Conservation (phyloP, 257 asterid genomes). For the Nicotiana benthamiana region DNA sequence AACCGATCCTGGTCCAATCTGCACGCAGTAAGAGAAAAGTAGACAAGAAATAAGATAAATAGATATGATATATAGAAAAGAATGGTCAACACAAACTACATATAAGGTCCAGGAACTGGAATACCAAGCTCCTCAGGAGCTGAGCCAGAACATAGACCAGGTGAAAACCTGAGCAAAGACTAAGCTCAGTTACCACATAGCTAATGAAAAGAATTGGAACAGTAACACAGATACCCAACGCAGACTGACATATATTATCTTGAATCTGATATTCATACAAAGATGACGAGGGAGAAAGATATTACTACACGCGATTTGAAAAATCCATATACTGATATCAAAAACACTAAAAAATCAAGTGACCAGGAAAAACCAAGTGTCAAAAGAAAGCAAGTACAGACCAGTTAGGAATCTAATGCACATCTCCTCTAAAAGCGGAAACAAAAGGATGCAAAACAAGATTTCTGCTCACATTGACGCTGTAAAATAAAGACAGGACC, state of each 20-base stretch:
- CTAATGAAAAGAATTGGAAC: conserved; percentile 1
- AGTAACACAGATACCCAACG: not conserved
- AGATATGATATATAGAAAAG: not conserved
- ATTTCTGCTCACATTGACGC: conserved; percentile 64
- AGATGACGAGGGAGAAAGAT: not conserved
- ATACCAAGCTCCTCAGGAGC: not conserved
- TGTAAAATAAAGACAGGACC: conserved; percentile 80
- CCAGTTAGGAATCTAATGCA: not conserved
- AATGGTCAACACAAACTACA: not conserved
- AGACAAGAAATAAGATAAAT: not conserved
- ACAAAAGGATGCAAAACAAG: not conserved
- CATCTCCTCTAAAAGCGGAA: not conserved
- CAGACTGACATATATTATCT: not conserved
- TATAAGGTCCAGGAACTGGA: not conserved
- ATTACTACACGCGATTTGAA: not conserved
- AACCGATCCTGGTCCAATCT: conserved; percentile 94
- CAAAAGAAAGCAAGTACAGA: not conserved
- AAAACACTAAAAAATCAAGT: not conserved
- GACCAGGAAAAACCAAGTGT: not conserved
- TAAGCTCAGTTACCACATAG: conserved; percentile 2
- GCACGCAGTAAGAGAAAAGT: conserved; percentile 23
- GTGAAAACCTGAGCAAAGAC: not conserved
- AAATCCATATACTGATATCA: not conserved
- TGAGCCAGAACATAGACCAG: not conserved
- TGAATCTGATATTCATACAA: conserved; percentile 2